Percentiles rank a stretch among this genome's conserved stretches.
Evolutionary conservation across 768 basidiomycete species (phyloP).

Genomic region (Boletus sensibilis): DNA sequence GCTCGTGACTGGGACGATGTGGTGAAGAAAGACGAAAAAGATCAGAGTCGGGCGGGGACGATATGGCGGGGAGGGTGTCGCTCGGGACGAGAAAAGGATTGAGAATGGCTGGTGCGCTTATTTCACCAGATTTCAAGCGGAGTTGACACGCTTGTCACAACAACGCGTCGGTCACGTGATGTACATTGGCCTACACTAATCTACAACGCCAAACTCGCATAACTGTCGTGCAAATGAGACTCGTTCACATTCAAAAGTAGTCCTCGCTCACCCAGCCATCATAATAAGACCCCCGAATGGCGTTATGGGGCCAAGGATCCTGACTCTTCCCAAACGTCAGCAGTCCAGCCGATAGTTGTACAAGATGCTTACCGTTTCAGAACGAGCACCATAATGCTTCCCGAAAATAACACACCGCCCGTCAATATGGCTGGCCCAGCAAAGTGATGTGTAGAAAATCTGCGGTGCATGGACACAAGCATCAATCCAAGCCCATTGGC

Average conservation of each 20-base stretch:
- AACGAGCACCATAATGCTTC: constrained; percentile 56
- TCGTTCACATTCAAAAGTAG: not conserved
- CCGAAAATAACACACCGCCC: constrained; percentile 61
- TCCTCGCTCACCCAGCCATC: constrained; percentile 61
- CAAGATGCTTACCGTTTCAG: constrained; percentile 41
- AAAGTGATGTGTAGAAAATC: constrained; percentile 58
- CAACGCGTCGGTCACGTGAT: constrained; percentile 44
- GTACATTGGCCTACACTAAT: constrained; percentile 7
- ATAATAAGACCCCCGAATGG: constrained; percentile 62
- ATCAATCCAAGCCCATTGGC: constrained; percentile 69
- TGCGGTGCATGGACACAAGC: constrained; percentile 59
- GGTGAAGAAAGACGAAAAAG: no score
- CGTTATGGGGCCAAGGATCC: constrained; percentile 60
- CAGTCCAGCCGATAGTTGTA: not conserved
- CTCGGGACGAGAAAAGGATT: constrained; percentile 18
- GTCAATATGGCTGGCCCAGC: constrained; percentile 64
- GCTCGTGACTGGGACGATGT: not conserved
- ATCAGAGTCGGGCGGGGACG: not conserved
- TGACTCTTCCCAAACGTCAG: constrained; percentile 36
- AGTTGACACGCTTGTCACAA: constrained; percentile 37
- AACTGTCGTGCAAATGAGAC: constrained; percentile 37
- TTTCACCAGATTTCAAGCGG: constrained; percentile 42
- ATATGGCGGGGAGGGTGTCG: constrained; percentile 2
- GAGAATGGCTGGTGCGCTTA: constrained; percentile 17
- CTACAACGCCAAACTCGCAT: constrained; percentile 51